Conservation (phyloP, 164 flowering plant species). For the Berberis thunbergii region DNA sequence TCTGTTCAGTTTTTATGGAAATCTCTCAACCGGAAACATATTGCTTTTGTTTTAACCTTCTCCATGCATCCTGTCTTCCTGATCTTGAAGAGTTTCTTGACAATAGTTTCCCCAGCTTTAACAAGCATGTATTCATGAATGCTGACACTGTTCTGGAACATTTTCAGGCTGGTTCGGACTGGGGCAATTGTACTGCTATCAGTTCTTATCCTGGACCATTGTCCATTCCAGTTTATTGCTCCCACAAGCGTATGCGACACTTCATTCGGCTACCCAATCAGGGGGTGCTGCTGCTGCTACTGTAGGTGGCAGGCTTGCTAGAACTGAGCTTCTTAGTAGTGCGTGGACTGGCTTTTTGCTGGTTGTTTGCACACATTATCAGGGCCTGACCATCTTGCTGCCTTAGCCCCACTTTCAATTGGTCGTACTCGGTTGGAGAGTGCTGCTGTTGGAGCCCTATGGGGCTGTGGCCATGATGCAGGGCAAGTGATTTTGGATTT, state of each 20-base stretch:
- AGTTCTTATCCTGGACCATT: conserved; percentile 36
- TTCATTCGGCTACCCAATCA: conserved; percentile 47
- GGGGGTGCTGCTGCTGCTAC: conserved; percentile 47
- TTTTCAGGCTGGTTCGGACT: conserved; percentile 45
- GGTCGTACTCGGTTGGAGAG: conserved; percentile 83
- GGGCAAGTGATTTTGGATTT: conserved; percentile 89
- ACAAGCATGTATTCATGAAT: not conserved
- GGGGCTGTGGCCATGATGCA: conserved; percentile 99
- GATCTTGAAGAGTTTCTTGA: too few species aligned
- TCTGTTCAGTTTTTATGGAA: too few species aligned
- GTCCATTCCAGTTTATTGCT: conserved; percentile 48
- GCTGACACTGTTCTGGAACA: not conserved
- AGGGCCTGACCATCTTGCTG: conserved; percentile 99
- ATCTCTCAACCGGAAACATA: too few species aligned
- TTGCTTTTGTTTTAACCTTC: too few species aligned
- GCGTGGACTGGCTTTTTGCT: conserved; percentile 98
- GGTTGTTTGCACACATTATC: conserved; percentile 97
- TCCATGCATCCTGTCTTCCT: too few species aligned
- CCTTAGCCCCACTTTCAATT: conserved; percentile 94
- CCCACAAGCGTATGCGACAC: conserved; percentile 70
- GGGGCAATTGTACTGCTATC: conserved; percentile 48
- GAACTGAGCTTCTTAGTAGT: conserved; percentile 64
- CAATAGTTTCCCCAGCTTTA: not conserved
- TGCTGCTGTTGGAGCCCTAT: conserved; percentile 94
- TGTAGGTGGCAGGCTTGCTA: conserved; percentile 40